Evolutionary conservation across 352 stramenopile species (phyloP).

Genomic region (Globisporangium sylvaticum): DNA sequence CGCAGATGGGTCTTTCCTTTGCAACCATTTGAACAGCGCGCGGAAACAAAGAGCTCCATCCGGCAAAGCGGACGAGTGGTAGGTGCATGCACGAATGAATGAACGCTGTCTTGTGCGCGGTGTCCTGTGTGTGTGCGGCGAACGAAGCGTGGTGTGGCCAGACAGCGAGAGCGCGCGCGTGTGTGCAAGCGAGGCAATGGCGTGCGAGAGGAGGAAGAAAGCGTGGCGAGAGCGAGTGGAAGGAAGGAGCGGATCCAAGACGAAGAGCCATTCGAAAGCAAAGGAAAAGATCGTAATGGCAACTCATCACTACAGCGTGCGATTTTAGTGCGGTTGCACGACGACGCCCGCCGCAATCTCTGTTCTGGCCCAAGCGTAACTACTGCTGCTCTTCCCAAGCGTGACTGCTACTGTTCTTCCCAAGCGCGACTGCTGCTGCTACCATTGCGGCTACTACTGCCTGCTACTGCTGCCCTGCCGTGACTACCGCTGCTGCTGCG

Average conservation of each 20-base stretch:
- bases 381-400: not conserved
- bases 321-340: not conserved
- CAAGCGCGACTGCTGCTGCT: not conserved
- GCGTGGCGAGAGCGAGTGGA: not conserved
- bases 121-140: not conserved
- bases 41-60: not conserved
- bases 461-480: not conserved
- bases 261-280: not conserved
- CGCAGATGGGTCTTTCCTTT: not conserved
- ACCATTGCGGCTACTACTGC: not conserved
- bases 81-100: not conserved
- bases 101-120: not conserved
- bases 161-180: too few relatives aligned
- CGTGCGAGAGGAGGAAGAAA: not conserved
- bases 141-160: not conserved
- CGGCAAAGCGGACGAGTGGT: not conserved
- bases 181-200: not conserved
- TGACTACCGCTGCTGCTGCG: not conserved
- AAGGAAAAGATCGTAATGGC: conserved; percentile 1
- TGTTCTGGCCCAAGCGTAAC: not conserved
- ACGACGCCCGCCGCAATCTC: not conserved
- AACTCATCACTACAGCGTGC: not conserved
- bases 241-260: not conserved
- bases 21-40: conserved; percentile 1
- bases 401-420: not conserved